Evolutionary conservation across 768 basidiomycete genomes (phyloP).

Genomic region (Phlegmacium glaucopus): DNA sequence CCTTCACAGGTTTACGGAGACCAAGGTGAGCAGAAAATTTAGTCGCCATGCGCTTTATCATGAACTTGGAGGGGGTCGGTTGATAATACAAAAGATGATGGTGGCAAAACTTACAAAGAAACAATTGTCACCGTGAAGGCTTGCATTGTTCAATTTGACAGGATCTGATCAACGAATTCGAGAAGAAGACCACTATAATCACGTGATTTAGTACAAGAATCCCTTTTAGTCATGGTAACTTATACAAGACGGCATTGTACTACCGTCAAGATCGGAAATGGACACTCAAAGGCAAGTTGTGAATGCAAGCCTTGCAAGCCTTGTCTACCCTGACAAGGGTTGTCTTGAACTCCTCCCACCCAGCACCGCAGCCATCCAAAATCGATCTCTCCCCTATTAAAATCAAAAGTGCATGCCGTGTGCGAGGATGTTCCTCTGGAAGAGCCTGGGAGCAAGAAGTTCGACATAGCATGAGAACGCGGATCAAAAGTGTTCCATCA

Average conservation of each 20-base stretch:
- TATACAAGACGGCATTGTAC: too few relatives aligned
- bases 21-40: conserved; percentile 40
- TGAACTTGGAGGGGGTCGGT: conserved; percentile 21
- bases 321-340: background rate
- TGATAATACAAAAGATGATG: background rate
- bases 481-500: background rate
- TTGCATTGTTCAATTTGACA: background rate
- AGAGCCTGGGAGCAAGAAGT: conserved; percentile 29
- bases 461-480: background rate
- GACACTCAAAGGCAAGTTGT: background rate
- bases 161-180: conserved; percentile 6
- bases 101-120: conserved; percentile 4
- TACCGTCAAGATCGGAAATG: too few relatives aligned
- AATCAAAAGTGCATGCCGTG: conserved; percentile 41
- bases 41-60: conserved; percentile 52
- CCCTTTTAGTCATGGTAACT: conserved; percentile 18
- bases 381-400: conserved; percentile 50
- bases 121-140: too few relatives aligned
- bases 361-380: conserved; percentile 46
- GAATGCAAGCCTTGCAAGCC: background rate
- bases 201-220: conserved; percentile 16
- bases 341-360: conserved; percentile 32
- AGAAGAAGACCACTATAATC: conserved; percentile 4
- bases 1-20: conserved; percentile 22
- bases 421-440: conserved; percentile 33